Conservation (phyloP, 768 basidiomycete species). For the Mycena pura region DNA sequence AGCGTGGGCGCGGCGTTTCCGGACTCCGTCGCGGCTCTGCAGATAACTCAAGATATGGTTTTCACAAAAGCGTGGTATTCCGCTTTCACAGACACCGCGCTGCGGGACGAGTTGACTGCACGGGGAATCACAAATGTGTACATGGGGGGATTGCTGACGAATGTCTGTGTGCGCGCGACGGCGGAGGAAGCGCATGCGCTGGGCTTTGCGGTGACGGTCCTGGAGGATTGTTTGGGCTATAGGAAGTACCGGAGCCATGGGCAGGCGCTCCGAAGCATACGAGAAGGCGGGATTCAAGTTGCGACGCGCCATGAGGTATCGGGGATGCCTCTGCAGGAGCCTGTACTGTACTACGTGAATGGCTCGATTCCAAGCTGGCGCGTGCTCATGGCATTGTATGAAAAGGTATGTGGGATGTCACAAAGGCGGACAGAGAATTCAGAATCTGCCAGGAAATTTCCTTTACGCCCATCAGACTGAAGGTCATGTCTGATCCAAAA, state of each 20-base stretch:
- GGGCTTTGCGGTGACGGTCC: constrained; percentile 26
- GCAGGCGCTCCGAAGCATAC: constrained; percentile 29
- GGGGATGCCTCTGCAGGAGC: constrained; percentile 1
- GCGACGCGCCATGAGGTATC: constrained; percentile 13
- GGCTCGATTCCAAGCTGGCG: constrained; percentile 38
- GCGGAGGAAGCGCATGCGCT: constrained; percentile 30
- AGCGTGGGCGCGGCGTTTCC: constrained; percentile 29
- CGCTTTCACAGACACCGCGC: constrained; percentile 34
- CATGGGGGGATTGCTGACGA: constrained; percentile 32
- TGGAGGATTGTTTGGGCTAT: constrained; percentile 36
- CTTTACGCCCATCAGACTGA: constrained; percentile 29
- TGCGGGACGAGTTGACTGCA: constrained; percentile 24
- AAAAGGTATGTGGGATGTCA: constrained; percentile 28
- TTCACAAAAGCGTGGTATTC: constrained; percentile 36
- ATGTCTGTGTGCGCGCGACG: constrained; percentile 36
- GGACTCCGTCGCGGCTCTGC: constrained; percentile 22
- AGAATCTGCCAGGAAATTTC: constrained; percentile 24
- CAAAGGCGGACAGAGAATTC: not conserved
- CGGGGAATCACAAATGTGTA: constrained; percentile 29
- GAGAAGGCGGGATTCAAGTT: constrained; percentile 16
- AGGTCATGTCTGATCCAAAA: constrained; percentile 36
- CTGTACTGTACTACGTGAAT: constrained; percentile 36
- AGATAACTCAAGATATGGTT: constrained; percentile 17
- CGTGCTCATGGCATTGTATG: constrained; percentile 36
- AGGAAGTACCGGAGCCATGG: constrained; percentile 34